Percentiles rank a stretch among this genome's conserved stretches.
These are phyloP conservation scores for Wallacemonas sp. DNA, from an alignment of 208 protist genomes.

Conservation along the genomic window DNA sequence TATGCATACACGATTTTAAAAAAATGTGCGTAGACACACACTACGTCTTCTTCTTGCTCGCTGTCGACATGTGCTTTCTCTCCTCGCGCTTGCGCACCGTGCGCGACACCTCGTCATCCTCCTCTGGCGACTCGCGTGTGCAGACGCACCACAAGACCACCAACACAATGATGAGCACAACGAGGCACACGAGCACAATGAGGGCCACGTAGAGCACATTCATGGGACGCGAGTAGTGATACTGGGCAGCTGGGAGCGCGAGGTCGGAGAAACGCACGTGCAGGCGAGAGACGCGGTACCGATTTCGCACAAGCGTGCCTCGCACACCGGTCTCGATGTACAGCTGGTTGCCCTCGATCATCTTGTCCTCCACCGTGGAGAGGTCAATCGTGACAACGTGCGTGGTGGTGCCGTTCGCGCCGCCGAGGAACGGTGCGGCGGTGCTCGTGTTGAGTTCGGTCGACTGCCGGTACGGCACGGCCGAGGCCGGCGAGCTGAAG, in stretches of 20 bases:
- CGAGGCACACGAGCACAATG: conserved; percentile 24
- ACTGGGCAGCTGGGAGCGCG: conserved; percentile 16
- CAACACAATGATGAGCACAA: conserved; percentile 26
- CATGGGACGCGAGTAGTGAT: conserved; percentile 28
- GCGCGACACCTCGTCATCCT: conserved; percentile 32
- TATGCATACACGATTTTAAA: too few species aligned
- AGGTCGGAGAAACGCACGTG: conserved; percentile 50
- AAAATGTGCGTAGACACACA: conserved; percentile 1
- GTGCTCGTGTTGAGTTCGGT: background rate
- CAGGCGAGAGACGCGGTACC: conserved; percentile 37
- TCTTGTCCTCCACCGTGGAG: conserved; percentile 25
- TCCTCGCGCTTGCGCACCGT: conserved; percentile 27
- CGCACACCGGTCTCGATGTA: conserved; percentile 57
- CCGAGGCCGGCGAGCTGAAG: conserved; percentile 29
- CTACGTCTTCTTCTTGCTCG: conserved; percentile 13
- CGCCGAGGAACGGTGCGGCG: conserved; percentile 31
- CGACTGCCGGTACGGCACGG: conserved; percentile 15
- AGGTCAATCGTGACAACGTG: conserved; percentile 35
- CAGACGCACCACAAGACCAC: conserved; percentile 47
- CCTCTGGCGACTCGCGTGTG: conserved; percentile 25
- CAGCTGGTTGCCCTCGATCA: conserved; percentile 45
- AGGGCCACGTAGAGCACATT: conserved; percentile 37
- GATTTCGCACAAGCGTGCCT: conserved; percentile 19
- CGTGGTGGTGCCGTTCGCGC: conserved; percentile 21
- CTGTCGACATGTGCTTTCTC: background rate